Evolutionary conservation across 2,329 filamentous ascomycete species (phyloP), one percentile per base, ranked within the genome.

Genomic region (Mycosphaerella arachidis): DNA sequence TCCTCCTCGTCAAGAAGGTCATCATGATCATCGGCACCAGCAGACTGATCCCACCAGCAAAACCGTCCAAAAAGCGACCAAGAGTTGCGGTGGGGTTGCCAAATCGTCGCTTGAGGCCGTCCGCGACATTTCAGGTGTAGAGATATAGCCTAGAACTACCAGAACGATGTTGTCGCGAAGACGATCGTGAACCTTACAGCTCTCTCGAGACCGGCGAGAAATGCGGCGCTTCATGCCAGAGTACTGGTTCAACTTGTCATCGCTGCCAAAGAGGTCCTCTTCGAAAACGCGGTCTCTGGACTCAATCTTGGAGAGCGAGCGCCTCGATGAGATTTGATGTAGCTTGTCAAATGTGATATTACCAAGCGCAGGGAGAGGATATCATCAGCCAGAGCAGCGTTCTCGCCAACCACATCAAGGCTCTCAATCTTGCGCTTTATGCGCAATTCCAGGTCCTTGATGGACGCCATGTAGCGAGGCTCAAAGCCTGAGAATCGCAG

Each of bases 401-500:
- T 48, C 4, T 56, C 53, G 29, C 10, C 33, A 18, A 6, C 9
- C 33, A 52, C 29, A 20, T 57, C 24, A n/a, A 61, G 37, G 18
- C 40, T 16, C 35, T 62, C 51, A 16, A 35, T 48, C 33, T 56
- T 58, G 18, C 53, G 52, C 31, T 58, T 58, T 16, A 58, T 55
- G 20, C 55, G 52, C 31, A 48, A 46, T 56, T 62, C 59, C 13
- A 56, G 18, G 18, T 58, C 46, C 52, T 43, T 58, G 20, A 62
- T 58, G 53, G 52, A 58, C 10, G 59, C 56, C 43, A 62, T 58
- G 40, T 62, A 62, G 52, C 52, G 56, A 7, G 59, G 53, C 37
- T 58, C 56, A 46, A 56, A 62, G 5, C 46, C 56, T 13, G 52
- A 56, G 48, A 58, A 62, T 27, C 59, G 56, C 5, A 62, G 20